These are phyloP conservation scores for Penicillium pulvis DNA, from an alignment of 495 filamentous ascomycete genomes.

Conservation along the genomic window DNA sequence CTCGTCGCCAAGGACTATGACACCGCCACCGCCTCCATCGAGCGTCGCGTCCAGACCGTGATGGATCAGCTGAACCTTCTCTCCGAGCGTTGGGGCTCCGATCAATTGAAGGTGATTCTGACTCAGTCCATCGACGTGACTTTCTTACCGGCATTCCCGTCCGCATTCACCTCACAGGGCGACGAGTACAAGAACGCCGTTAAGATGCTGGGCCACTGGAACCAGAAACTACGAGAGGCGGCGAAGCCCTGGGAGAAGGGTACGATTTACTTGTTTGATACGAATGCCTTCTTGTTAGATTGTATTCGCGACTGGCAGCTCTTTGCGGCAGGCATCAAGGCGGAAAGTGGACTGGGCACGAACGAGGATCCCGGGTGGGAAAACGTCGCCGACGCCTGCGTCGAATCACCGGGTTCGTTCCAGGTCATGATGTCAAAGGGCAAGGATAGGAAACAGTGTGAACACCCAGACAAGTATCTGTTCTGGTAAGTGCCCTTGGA, in stretches of 20 bases:
- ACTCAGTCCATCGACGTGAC: slow-evolving; percentile 54
- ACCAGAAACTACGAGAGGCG: slow-evolving; percentile 41
- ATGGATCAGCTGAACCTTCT: slow-evolving; percentile 46
- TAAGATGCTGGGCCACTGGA: slow-evolving; percentile 47
- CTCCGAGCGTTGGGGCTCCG: slow-evolving; percentile 37
- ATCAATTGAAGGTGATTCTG: slow-evolving; percentile 50
- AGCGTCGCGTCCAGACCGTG: slow-evolving; percentile 46
- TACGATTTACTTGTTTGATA: slow-evolving; percentile 51
- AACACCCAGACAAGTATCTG: slow-evolving; percentile 50
- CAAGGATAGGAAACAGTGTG: slow-evolving; percentile 34
- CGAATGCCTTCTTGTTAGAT: slow-evolving; percentile 52
- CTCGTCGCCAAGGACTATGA: slow-evolving; percentile 37
- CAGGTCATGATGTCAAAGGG: slow-evolving; percentile 41
- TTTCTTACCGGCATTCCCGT: slow-evolving; percentile 49
- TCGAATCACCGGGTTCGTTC: slow-evolving; percentile 30
- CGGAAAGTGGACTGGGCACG: slow-evolving; percentile 45
- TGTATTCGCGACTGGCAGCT: slow-evolving; percentile 50
- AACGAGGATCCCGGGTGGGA: slow-evolving; percentile 42
- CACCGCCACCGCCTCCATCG: slow-evolving; percentile 37
- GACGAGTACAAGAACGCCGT: slow-evolving; percentile 45
- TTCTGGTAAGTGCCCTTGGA: slow-evolving; percentile 48
- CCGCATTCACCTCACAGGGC: slow-evolving; percentile 37
- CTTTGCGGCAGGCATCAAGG: slow-evolving; percentile 44
- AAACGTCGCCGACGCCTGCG: slow-evolving; percentile 41
- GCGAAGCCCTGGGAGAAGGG: slow-evolving; percentile 45